These are phyloP conservation scores for Apiotrichum gracile DNA, from an alignment of 1,284 basidiomycete genomes.

Conservation along the genomic window DNA sequence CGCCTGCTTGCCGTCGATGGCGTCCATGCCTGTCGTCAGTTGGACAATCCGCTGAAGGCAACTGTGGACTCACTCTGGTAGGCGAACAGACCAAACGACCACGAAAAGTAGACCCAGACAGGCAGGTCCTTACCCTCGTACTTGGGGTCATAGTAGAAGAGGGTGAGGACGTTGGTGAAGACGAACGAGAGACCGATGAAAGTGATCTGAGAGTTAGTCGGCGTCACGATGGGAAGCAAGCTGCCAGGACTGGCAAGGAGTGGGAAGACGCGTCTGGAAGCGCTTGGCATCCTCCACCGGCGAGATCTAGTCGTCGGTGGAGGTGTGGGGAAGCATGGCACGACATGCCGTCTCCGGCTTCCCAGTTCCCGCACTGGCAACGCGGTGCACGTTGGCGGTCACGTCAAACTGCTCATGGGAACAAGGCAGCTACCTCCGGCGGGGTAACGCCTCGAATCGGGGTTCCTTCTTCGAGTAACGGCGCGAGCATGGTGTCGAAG, in stretches of 20 bases:
- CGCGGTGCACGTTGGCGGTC: not conserved
- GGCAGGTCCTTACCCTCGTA: constrained; percentile 66
- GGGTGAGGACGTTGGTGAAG: constrained; percentile 72
- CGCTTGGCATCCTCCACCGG: too few relatives aligned
- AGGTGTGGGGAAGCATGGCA: not conserved
- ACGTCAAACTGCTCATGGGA: not conserved
- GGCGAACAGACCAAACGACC: constrained; percentile 80
- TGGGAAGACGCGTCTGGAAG: too few relatives aligned
- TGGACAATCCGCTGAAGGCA: constrained; percentile 49
- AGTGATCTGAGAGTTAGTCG: constrained; percentile 58
- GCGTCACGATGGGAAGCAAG: not conserved
- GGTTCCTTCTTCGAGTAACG: too few relatives aligned
- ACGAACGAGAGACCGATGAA: constrained; percentile 77
- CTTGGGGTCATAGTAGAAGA: constrained; percentile 72
- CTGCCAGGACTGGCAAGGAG: not conserved
- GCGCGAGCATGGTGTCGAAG: too few relatives aligned
- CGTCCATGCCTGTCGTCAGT: constrained; percentile 45
- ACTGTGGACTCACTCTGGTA: constrained; percentile 75
- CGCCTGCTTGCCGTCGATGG: constrained; percentile 76
- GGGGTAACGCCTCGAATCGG: too few relatives aligned
- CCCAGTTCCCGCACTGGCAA: not conserved
- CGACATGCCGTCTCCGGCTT: not conserved
- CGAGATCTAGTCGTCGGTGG: not conserved
- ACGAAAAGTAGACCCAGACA: constrained; percentile 81
- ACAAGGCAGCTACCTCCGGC: too few relatives aligned